Percentiles rank a stretch among this genome's conserved stretches.
These are phyloP conservation scores for Stenogyne calaminthoides DNA, from an alignment of 305 asterid species.

Conservation along the genomic window DNA sequence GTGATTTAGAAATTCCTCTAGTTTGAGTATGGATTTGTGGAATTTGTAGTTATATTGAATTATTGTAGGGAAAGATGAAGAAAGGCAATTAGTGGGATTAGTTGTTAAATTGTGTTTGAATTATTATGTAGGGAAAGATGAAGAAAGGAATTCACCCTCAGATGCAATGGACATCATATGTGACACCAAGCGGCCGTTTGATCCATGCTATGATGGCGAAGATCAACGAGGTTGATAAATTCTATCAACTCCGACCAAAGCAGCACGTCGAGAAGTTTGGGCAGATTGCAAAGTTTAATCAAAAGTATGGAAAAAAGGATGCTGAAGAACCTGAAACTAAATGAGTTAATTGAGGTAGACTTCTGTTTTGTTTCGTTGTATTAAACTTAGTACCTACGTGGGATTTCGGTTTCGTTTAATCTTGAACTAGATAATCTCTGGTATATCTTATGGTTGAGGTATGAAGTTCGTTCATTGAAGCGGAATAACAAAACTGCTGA, in stretches of 20 bases:
- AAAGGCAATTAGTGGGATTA: background rate
- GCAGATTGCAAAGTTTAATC: no score
- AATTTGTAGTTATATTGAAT: background rate
- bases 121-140: constrained; percentile 50
- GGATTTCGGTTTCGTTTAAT: background rate
- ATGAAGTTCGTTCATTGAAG: background rate
- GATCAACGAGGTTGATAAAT: no score
- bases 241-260: no score
- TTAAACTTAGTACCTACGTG: constrained; percentile 8
- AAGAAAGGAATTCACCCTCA: constrained; percentile 96
- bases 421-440: background rate
- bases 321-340: no score
- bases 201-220: no score
- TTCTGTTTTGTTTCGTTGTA: no score
- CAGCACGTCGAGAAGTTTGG: no score
- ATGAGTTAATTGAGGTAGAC: no score
- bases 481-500: background rate
- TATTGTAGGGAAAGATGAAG: background rate
- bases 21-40: background rate
- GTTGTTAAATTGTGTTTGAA: constrained; percentile 4
- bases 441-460: background rate
- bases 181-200: no score
- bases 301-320: no score
- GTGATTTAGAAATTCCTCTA: background rate
- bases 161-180: no score